Evolutionary conservation across 2,329 filamentous ascomycete genomes (phyloP), one percentile per base, ranked within the genome.

Genomic region (Tolypocladium tropicale): DNA sequence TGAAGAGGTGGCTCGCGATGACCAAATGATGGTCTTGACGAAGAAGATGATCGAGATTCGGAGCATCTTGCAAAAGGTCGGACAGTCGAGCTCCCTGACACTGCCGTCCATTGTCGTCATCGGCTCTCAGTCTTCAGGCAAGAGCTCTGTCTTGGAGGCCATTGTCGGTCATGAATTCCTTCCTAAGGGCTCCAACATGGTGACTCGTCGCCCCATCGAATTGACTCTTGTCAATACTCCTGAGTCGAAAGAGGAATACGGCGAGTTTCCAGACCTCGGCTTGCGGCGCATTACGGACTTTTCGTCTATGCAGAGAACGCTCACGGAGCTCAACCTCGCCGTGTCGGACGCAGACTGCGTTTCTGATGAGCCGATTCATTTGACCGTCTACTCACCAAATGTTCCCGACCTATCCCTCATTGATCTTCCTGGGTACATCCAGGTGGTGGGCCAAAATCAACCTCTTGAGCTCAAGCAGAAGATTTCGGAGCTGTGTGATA

Each of bases 1-100:
- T 23, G 83, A 86, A 56, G 84, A 88, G 66, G 78, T 81, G 52
- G 89, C 90, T 21, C 84, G 85, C 65, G 94, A 99, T 65, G 94
- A 99, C 69, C 94, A 99, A 72, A 99, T 99, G 93, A 99, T 99
- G 94, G 80, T 96, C 63, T 77, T 99, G 66, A 99, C 95, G 2
- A 93, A 94, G 76, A 97, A 97, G 75, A 99, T 99, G 94, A 99
- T 99, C 66, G 94, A 99, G 76, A 97, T 99, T 56, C 81, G 95
- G 62, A 92, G 86, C 62, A 90, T 99, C 56, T 78, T 99, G 28
- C 89, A 95, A 67, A 90, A 86, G 30, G 89, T 99, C 51, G 95
- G 92, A 36, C 93, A 99, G 75, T 95, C 92, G 0, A 90, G 88
- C 61, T 84, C 89, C 3, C 76, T 99, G 60, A 93, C 89, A 1